Evolutionary conservation across 331 rosid species (phyloP), one percentile per base, ranked within the genome.

Genomic region (Cydonia oblonga): DNA sequence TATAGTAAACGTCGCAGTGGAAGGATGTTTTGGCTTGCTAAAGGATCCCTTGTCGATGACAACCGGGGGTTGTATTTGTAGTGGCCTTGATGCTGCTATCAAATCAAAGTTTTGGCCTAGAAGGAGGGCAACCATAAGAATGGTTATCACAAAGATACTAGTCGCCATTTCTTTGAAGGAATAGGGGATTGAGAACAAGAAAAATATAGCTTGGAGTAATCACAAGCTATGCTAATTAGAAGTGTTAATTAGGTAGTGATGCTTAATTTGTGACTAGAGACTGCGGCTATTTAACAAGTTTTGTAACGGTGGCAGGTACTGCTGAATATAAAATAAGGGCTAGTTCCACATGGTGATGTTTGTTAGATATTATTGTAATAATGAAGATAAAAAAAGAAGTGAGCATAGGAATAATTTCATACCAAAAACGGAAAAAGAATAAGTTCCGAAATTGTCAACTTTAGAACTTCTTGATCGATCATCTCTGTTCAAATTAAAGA

Each of bases 221-320:
- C 15, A 33, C 33, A 33, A 69, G 32, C 51, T 51, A 10, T 30
- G 74, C 42, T 72, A 65, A 25, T 57, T 29, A 15, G 57, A 19
- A 16, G 8, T 65, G 46, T 53, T 23, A 57, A 26, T 6, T 57
- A 23, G 62, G 28, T 11, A 53, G 10, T 71, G 75, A 53, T 78
- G 75, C 49, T 44, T 44, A 44, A 44, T 14, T 11, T 75, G 61
- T 68, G 72, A 42, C 66, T n/a, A n/a, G 76, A 46, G 18, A 32
- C 23, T 18, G 65, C 57, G 40, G 81, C 74, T 86, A 90, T 90
- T 90, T 90, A 90, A 82, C 82, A 74, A 74, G 82, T 66, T 70
- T 70, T 75, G 75, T 40, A 76, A 59, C 52, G 88, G 85, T 68
- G 89, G 86, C 92, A 87, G 80, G 74, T 78, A 80, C 44, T 67